phyloP scores from a whole-genome alignment of 2,329 filamentous ascomycete species.

The Claviceps spartinae region DNA sequence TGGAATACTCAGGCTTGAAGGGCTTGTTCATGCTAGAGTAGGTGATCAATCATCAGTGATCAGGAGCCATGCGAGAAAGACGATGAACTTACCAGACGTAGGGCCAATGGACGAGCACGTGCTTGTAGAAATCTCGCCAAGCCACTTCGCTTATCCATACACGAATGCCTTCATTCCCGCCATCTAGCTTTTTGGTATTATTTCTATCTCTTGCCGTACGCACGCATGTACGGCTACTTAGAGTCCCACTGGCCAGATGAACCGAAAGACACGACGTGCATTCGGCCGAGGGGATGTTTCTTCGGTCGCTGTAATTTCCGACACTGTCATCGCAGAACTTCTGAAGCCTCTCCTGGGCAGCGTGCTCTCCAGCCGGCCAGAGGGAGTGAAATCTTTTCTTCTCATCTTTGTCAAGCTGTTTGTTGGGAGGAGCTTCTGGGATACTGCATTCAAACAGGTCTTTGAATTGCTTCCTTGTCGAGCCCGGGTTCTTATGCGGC shows the following conservation, averaged over 20 bases:
- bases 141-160: constrained; percentile 73
- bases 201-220: constrained; percentile 48
- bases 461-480: constrained; percentile 29
- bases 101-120: constrained; percentile 75
- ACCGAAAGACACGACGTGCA: constrained; percentile 58
- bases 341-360: constrained; percentile 48
- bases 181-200: constrained; percentile 50
- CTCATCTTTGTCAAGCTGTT: constrained; percentile 45
- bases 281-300: constrained; percentile 51
- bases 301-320: constrained; percentile 43
- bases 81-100: constrained; percentile 50
- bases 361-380: constrained; percentile 66
- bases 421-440: constrained; percentile 49
- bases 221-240: constrained; percentile 55
- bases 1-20: constrained; percentile 69
- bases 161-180: constrained; percentile 49
- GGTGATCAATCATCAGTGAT: neutral
- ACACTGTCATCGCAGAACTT: constrained; percentile 56
- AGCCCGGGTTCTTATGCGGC: constrained; percentile 21
- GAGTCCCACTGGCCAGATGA: constrained; percentile 55
- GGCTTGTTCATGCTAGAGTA: constrained; percentile 40
- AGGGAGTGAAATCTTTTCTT: constrained; percentile 40
- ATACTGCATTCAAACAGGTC: constrained; percentile 47
- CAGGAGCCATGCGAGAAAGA: neutral
- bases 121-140: constrained; percentile 81